Percentiles rank a stretch among this genome's conserved stretches.
These are phyloP conservation scores for Trichoderma virens DNA, from an alignment of 495 filamentous ascomycete genomes.

Conservation along the genomic window DNA sequence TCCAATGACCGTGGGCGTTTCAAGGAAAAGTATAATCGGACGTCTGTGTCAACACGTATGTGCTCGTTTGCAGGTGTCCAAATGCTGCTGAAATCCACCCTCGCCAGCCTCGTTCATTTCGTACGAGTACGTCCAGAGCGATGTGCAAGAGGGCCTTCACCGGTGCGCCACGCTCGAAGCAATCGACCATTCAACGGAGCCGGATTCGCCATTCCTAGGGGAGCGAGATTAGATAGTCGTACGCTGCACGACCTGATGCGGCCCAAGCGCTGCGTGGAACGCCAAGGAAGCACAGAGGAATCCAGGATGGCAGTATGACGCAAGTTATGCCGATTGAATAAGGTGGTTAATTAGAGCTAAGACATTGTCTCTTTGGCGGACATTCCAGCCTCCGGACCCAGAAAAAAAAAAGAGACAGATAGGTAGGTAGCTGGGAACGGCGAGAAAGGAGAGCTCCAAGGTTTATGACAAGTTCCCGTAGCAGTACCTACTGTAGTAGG, in stretches of 20 bases:
- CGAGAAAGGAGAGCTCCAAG: too few species aligned
- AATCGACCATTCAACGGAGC: background rate
- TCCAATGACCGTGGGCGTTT: background rate
- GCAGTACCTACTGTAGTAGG: too few species aligned
- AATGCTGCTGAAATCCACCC: too few species aligned
- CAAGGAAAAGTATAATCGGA: background rate
- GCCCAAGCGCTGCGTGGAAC: background rate
- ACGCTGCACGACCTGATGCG: background rate
- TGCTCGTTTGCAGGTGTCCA: too few species aligned
- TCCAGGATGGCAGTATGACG: background rate
- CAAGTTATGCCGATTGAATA: background rate
- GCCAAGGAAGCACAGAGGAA: background rate
- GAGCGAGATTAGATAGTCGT: background rate
- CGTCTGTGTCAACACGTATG: too few species aligned
- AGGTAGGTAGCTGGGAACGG: too few species aligned
- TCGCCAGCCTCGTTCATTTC: too few species aligned
- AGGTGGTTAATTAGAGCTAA: slow-evolving; percentile 4
- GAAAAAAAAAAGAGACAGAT: background rate
- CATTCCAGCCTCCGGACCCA: background rate
- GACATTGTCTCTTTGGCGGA: background rate
- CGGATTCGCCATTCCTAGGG: background rate
- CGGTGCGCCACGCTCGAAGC: background rate
- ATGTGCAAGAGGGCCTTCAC: background rate
- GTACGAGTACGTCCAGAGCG: background rate
- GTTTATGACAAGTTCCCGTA: too few species aligned